A percentile compares a stretch with the other conserved stretches of the same genome.
Evolutionary conservation across 345 rosid species (phyloP).

Genomic region (Corchorus capsularis): DNA sequence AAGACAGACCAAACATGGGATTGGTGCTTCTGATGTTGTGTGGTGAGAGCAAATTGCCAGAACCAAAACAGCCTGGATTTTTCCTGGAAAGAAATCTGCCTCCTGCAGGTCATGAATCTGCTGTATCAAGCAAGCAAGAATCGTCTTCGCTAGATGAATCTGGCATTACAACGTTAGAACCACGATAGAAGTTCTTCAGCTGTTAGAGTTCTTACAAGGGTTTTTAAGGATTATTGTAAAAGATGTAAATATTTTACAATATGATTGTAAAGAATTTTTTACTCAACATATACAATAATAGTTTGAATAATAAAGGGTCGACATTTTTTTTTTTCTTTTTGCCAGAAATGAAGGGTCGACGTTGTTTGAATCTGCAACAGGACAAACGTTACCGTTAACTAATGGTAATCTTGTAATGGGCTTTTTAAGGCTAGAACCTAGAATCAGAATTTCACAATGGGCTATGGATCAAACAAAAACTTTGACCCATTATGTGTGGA

Average conservation of each 20-base stretch:
- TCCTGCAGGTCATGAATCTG: not conserved
- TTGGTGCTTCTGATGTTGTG: conserved; percentile 35
- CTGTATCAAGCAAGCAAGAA: not conserved
- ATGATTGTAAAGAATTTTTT: too few species aligned
- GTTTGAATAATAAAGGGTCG: too few species aligned
- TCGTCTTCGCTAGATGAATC: not conserved
- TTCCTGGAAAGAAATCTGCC: conserved; percentile 21
- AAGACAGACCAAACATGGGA: conserved; percentile 34
- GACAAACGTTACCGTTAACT: too few species aligned
- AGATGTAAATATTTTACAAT: not conserved
- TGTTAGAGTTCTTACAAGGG: not conserved
- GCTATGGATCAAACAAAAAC: too few species aligned
- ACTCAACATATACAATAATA: too few species aligned
- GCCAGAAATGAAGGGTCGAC: too few species aligned
- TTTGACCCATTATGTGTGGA: too few species aligned
- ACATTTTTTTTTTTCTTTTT: too few species aligned
- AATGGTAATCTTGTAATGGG: too few species aligned
- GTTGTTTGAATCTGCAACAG: too few species aligned
- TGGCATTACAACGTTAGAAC: not conserved
- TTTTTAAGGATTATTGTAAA: not conserved
- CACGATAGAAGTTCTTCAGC: not conserved
- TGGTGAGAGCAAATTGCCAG: conserved; percentile 30
- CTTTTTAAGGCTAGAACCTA: too few species aligned
- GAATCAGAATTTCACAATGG: too few species aligned
- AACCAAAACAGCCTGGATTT: conserved; percentile 42